Conservation (phyloP, 805 yeast species). For the Yamadazyma philogaea region DNA sequence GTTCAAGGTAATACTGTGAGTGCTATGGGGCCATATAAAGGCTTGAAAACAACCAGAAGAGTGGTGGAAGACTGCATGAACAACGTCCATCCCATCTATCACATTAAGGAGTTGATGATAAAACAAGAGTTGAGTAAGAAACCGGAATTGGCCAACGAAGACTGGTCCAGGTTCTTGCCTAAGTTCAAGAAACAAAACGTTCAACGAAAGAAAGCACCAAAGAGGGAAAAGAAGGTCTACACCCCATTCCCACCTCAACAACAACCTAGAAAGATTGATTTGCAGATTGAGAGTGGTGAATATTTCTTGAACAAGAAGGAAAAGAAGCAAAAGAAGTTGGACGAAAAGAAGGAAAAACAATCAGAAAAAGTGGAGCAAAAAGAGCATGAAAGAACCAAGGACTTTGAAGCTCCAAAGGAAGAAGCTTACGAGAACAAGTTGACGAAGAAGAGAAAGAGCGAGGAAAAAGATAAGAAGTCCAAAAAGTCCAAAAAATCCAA, state of each 20-base stretch:
- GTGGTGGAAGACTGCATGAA: slow-evolving; percentile 97
- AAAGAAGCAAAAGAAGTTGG: slow-evolving; percentile 65
- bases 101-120: slow-evolving; percentile 96
- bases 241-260: slow-evolving; percentile 99
- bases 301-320: slow-evolving; percentile 88
- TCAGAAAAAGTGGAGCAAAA: slow-evolving; percentile 62
- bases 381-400: slow-evolving; percentile 70
- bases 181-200: slow-evolving; percentile 95
- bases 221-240: slow-evolving; percentile 68
- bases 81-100: slow-evolving; percentile 95
- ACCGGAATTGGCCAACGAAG: slow-evolving; percentile 93
- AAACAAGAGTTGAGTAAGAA: slow-evolving; percentile 91
- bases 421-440: slow-evolving; percentile 46
- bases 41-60: slow-evolving; percentile 86
- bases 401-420: slow-evolving; percentile 85
- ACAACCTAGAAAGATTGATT: slow-evolving; percentile 93
- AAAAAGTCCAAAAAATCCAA: slow-evolving; percentile 27
- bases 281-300: slow-evolving; percentile 97
- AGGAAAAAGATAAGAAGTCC: slow-evolving; percentile 21
- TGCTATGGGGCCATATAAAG: slow-evolving; percentile 94
- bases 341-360: slow-evolving; percentile 77
- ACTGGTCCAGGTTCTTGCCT: slow-evolving; percentile 95
- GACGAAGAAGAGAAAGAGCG: slow-evolving; percentile 22
- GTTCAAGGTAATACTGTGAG: slow-evolving; percentile 98
- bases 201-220: slow-evolving; percentile 84